Base-by-base conservation (phyloP, 352 stramenopile genomes). In the Phytophthora ohioensis region DNA sequence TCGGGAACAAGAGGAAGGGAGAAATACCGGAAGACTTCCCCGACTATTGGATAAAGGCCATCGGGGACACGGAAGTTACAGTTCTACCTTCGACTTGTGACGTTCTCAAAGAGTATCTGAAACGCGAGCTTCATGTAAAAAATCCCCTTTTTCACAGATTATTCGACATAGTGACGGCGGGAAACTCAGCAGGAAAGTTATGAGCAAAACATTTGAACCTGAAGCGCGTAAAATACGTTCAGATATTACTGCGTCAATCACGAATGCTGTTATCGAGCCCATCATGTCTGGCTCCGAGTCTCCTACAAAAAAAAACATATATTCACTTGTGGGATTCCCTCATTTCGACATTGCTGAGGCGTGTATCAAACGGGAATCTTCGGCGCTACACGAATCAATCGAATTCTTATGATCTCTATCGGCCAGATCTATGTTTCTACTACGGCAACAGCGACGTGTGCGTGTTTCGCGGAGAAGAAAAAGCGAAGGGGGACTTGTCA, bases 381-480 rank as follows among this genome's bases (percentile, higher is more conserved):
- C 47, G 38, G 55, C 63, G 63, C 27, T 60, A 59, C 45, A 49
- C 21, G 38, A 70, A 55, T 55, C 9, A n/a, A 6, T 69, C 62
- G 53, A 52, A 34, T 30, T 63, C 35, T 55, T 49, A 45, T 53
- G 54, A 11, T 11, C 53, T 55, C 47, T 49, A 17, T 59, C 53
- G 30, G 10, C 63, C 63, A 55, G 47, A 64, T 48, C 49, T 70
- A 11, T 70, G 54, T 46, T 70, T 64, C 39, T 70, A 70, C 36
- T 59, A 48, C 35, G 39, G 48, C 3, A 49, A 42, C 10, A 60
- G 36, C 15, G 64, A 60, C 42, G 54, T 60, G 46, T 70, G 63
- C 54, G 55, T 70, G 31, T 55, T 70, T 64, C 54, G 63, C 54
- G 54, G 63, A 2, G 31, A 65, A 64, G 63, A 70, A 60, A 59